Percentiles rank a stretch among this genome's conserved stretches.
Conservation (phyloP, 768 basidiomycete genomes). For the Boletus bicolor region DNA sequence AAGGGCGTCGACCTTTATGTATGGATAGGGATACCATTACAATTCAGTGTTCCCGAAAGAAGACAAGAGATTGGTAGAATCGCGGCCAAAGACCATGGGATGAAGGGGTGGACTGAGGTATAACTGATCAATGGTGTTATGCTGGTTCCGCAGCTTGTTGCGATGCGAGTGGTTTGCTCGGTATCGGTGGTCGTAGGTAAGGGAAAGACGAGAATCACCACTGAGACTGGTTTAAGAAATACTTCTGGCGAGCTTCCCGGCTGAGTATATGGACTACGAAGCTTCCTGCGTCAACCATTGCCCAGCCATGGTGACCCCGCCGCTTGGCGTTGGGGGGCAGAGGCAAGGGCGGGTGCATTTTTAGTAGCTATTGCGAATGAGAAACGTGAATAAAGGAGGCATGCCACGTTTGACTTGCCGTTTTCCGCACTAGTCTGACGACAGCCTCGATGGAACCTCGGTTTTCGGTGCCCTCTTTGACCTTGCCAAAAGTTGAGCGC, state of each 20-base stretch:
- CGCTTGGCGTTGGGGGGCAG: constrained; percentile 64
- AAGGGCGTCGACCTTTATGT: background rate
- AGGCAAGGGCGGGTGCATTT: constrained; percentile 51
- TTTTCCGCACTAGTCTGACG: constrained; percentile 65
- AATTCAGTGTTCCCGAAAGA: background rate
- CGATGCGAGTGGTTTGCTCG: background rate
- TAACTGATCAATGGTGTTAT: background rate
- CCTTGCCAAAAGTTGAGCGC: constrained; percentile 38
- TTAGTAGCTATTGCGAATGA: constrained; percentile 48
- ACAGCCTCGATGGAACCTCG: constrained; percentile 76
- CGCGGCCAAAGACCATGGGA: background rate
- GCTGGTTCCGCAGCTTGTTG: background rate
- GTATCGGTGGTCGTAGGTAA: background rate
- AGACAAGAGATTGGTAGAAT: background rate
- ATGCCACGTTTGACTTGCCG: constrained; percentile 42
- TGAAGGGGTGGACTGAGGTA: background rate
- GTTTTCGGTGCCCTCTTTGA: constrained; percentile 82
- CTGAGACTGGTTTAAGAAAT: constrained; percentile 43
- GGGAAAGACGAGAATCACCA: constrained; percentile 23
- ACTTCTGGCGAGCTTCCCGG: constrained; percentile 61
- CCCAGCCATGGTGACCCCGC: constrained; percentile 69
- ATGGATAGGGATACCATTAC: background rate
- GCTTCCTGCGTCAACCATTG: constrained; percentile 76
- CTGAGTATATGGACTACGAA: constrained; percentile 80
- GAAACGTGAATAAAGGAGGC: background rate